Percentiles rank a stretch among this genome's conserved stretches.
These are phyloP conservation scores for Gymnopilus dilepis DNA, from an alignment of 768 basidiomycete genomes.

Conservation along the genomic window DNA sequence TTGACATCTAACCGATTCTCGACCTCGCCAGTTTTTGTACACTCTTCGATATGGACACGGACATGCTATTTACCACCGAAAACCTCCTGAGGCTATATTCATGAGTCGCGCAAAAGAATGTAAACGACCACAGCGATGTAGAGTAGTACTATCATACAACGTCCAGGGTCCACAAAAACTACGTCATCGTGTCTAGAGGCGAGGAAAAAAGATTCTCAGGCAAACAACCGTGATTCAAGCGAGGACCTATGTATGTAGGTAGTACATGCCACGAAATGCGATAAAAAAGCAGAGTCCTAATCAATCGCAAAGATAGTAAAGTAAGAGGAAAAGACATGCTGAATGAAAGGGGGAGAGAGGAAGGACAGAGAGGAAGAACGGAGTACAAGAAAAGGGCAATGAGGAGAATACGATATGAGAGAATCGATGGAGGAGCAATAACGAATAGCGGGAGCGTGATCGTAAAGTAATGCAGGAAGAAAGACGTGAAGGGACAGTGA, in stretches of 20 bases:
- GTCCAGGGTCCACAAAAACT: conserved; percentile 1
- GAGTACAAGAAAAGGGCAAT: conserved; percentile 15
- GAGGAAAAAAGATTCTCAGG: conserved; percentile 9
- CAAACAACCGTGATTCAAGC: conserved; percentile 17
- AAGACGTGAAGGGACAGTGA: conserved; percentile 23
- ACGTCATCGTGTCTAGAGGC: conserved; percentile 3
- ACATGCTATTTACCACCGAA: neutral
- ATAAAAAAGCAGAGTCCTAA: conserved; percentile 27
- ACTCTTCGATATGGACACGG: neutral
- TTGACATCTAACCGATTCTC: neutral
- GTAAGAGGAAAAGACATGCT: conserved; percentile 17
- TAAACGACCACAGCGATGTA: neutral
- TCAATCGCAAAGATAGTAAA: conserved; percentile 26
- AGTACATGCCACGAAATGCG: conserved; percentile 27
- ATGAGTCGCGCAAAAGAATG: too few species aligned
- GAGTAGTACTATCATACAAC: neutral
- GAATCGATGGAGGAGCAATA: conserved; percentile 18
- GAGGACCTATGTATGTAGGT: conserved; percentile 30
- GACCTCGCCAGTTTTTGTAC: neutral
- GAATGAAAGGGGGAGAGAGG: conserved; percentile 20
- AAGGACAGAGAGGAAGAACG: conserved; percentile 12
- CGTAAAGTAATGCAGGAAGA: conserved; percentile 25
- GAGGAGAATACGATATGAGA: conserved; percentile 17
- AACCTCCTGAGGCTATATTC: neutral
- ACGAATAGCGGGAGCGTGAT: conserved; percentile 12